Percentiles rank a stretch among this genome's conserved stretches.
Evolutionary conservation across 345 rosid species (phyloP).

Genomic region (Draba incana): DNA sequence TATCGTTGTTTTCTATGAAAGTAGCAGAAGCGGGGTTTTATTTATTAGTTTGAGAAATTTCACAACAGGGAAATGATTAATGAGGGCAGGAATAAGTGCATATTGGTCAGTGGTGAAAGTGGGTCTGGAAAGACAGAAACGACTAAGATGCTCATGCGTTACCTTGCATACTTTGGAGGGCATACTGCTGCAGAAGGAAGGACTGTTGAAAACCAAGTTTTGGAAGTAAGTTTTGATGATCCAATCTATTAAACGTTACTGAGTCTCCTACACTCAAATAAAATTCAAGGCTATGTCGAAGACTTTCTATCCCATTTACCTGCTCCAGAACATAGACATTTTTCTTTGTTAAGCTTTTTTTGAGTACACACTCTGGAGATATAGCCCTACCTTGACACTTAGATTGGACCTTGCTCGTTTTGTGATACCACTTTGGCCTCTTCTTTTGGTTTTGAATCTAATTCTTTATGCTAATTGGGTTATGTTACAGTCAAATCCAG

Average conservation of each 20-base stretch:
- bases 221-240: conserved; percentile 64
- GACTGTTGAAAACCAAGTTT: conserved; percentile 77
- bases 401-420: conserved; percentile 19
- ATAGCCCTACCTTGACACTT: conserved; percentile 4
- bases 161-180: conserved; percentile 88
- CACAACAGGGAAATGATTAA: conserved; percentile 74
- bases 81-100: conserved; percentile 76
- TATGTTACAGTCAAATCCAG: conserved; percentile 84
- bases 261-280: conserved; percentile 10
- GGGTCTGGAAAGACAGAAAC: conserved; percentile 98
- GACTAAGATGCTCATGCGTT: conserved; percentile 91
- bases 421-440: conserved; percentile 16
- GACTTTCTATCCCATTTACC: conserved; percentile 11
- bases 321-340: background rate
- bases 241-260: background rate
- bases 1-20: conserved; percentile 11
- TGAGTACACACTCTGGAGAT: conserved; percentile 3
- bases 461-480: conserved; percentile 18
- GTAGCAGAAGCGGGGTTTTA: conserved; percentile 18
- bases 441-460: conserved; percentile 24
- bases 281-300: conserved; percentile 6
- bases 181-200: conserved; percentile 63
- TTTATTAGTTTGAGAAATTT: conserved; percentile 27
- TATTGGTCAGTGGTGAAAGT: conserved; percentile 95
- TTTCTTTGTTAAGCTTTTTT: conserved; percentile 20